These are phyloP conservation scores for Mesostigma viride DNA, from an alignment of 139 green algal species.

Conservation along the genomic window DNA sequence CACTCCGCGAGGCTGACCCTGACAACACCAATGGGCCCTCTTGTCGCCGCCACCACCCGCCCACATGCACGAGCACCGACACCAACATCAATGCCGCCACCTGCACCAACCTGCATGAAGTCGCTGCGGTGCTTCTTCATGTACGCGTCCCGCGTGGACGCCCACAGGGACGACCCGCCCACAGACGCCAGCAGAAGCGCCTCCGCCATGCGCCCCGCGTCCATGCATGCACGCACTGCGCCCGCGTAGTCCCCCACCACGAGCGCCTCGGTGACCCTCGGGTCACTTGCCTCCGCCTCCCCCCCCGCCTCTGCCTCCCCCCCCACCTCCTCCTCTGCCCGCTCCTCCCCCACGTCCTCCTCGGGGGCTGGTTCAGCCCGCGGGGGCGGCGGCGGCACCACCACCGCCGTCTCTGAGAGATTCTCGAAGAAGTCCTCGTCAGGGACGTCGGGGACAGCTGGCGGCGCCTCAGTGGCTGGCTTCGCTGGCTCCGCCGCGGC, in stretches of 20 bases:
- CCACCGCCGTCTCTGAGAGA: background rate
- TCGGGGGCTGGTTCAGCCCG: conserved; percentile 7
- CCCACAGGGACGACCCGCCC: conserved; percentile 45
- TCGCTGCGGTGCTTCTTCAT: conserved; percentile 59
- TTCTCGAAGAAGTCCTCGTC: conserved; percentile 37
- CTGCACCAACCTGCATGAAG: conserved; percentile 58
- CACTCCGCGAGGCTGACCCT: too few species aligned
- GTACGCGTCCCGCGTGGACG: conserved; percentile 48
- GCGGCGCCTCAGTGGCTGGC: background rate
- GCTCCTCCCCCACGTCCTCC: conserved; percentile 9
- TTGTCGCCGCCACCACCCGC: too few species aligned
- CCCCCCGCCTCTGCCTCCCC: conserved; percentile 4
- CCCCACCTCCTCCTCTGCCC: background rate
- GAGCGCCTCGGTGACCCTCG: conserved; percentile 38
- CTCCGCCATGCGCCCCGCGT: conserved; percentile 70
- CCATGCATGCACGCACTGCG: conserved; percentile 77
- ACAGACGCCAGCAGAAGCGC: conserved; percentile 55
- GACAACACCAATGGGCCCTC: too few species aligned
- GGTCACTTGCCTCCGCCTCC: conserved; percentile 16
- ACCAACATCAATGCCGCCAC: too few species aligned
- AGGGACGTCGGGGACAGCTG: background rate
- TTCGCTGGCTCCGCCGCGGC: background rate
- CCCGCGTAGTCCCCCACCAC: conserved; percentile 79
- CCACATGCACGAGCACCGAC: too few species aligned
- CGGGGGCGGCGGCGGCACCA: background rate